phyloP scores from a whole-genome alignment of 2,329 filamentous ascomycete species.

The Aspergillaceae sp. region DNA sequence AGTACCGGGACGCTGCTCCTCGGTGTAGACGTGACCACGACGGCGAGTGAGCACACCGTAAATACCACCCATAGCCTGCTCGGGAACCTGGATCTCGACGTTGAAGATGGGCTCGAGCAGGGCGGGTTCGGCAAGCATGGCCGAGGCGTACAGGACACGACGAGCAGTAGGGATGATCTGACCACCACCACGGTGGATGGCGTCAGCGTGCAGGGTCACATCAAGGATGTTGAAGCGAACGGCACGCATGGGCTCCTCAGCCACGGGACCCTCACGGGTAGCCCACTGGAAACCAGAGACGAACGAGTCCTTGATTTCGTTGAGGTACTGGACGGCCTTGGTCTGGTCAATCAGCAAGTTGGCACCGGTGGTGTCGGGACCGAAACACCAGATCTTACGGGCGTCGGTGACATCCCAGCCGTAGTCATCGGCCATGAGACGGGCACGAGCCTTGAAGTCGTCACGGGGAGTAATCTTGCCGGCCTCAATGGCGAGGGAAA shows the following conservation, averaged over 20 bases:
- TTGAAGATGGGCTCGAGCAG: conserved; percentile 97
- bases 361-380: conserved; percentile 92
- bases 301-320: conserved; percentile 99
- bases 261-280: conserved; percentile 90
- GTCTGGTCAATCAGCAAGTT: conserved; percentile 99
- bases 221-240: conserved; percentile 98
- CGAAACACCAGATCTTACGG: conserved; percentile 99
- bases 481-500: conserved; percentile 77
- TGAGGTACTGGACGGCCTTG: conserved; percentile 99
- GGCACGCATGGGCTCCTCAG: conserved; percentile 95
- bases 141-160: conserved; percentile 91
- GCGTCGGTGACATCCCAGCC: conserved; percentile 99
- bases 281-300: conserved; percentile 99
- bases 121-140: conserved; percentile 82
- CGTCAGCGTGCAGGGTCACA: conserved; percentile 98
- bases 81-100: conserved; percentile 98
- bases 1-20: conserved; percentile 97
- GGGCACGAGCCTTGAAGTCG: conserved; percentile 97
- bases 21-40: conserved; percentile 97
- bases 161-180: conserved; percentile 97
- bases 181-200: conserved; percentile 98
- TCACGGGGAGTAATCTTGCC: conserved; percentile 93
- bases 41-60: conserved; percentile 97
- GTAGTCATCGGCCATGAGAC: conserved; percentile 90
- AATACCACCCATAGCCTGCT: conserved; percentile 98